phyloP scores from a whole-genome alignment of 768 basidiomycete genomes.

The Tricholoma terreum region DNA sequence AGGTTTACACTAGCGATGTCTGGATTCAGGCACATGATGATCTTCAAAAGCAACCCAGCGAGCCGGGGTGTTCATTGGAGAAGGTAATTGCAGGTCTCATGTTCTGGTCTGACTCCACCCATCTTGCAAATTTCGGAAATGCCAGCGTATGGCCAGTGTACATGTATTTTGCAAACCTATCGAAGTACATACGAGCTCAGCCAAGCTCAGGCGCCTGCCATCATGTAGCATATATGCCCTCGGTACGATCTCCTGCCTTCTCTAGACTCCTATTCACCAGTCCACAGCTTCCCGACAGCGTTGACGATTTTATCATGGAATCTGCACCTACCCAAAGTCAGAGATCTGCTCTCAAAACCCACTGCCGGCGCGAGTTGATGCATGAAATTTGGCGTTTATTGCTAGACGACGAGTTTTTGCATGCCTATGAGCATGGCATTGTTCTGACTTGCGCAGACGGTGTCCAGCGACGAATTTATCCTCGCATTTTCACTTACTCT shows the following conservation, averaged over 20 bases:
- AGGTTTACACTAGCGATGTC: background rate
- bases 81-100: no score
- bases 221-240: background rate
- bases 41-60: background rate
- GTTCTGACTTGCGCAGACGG: background rate
- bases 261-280: background rate
- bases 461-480: background rate
- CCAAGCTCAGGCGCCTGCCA: background rate
- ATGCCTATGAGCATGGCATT: background rate
- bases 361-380: background rate
- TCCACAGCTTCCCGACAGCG: background rate
- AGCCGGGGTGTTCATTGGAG: background rate
- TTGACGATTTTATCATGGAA: background rate
- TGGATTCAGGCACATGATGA: background rate
- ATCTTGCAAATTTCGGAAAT: background rate
- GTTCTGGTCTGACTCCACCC: background rate
- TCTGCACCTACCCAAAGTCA: background rate
- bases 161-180: background rate
- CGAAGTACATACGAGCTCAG: background rate
- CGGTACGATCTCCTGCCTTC: background rate
- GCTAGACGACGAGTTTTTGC: background rate
- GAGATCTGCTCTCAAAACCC: background rate
- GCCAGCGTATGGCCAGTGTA: background rate
- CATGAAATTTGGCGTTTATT: conserved; percentile 16
- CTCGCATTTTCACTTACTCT: background rate